Base-by-base conservation (phyloP, 1,284 basidiomycete genomes). In the Cutaneotrichosporon sp. region DNA sequence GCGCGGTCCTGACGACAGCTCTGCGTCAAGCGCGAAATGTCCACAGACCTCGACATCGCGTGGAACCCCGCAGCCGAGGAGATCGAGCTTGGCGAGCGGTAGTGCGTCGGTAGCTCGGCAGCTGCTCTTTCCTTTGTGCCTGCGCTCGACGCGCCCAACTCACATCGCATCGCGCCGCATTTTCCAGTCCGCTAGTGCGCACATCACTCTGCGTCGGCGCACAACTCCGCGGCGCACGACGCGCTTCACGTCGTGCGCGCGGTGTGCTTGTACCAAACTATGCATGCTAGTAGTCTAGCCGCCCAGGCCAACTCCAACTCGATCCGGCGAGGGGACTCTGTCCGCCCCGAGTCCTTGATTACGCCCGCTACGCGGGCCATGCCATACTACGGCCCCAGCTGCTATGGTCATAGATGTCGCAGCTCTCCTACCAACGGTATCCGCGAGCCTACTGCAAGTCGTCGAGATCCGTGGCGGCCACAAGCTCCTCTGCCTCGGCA, bases 21-120 rank as follows among this genome's bases (percentile, higher is more conserved):
- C 13, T 97, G 94, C 69, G 90, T 97, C 40, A 85, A 84, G 68
- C 77, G 94, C 44, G 94, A 98, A 76, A 91, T 98, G 90, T 77
- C 77, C 22, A 88, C 92, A 64, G 91, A 90, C 2, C 76, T 96
- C 52, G 81, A 80, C 42, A 80, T 70, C 18, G 65, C 60, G 1
- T 68, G 64, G 64, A 65, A 65, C 46, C 60, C 48, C 8, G 51
- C 50, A 20, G 43, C 49, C 1, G 68, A 68, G 36, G 62, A 55
- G 22, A 67, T 68, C 21, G 66, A 70, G 49, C 51, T 70, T 18
- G 51, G 46, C 15, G 63, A 68, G 7, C 53, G 62, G 43, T 60
- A 50, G 26, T 13, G 34, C 35, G 21, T n/a, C n/a, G n/a, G n/a
- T n/a, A n/a, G n/a, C n/a, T n/a, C n/a, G n/a, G n/a, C n/a, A n/a